Conservation (phyloP, 192 early-diverging fungal species). For the Coemansia sp. region DNA sequence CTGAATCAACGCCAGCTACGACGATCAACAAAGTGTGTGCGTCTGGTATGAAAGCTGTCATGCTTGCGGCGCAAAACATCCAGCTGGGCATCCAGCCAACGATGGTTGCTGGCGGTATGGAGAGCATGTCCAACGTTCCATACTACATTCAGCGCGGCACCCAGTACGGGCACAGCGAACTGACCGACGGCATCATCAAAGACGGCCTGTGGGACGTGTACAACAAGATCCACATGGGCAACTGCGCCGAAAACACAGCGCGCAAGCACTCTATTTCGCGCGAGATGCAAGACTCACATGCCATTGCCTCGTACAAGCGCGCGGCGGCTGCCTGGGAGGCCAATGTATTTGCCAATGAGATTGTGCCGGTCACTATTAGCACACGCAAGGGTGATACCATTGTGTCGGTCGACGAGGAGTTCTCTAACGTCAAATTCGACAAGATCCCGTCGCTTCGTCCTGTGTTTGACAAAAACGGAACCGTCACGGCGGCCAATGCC, state of each 20-base stretch:
- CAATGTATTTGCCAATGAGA: constrained; percentile 79
- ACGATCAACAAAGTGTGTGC: constrained; percentile 99
- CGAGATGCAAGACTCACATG: constrained; percentile 88
- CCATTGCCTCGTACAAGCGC: constrained; percentile 82
- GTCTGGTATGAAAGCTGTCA: constrained; percentile 96
- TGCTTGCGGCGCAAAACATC: constrained; percentile 85
- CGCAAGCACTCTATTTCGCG: constrained; percentile 81
- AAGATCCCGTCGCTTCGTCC: constrained; percentile 75
- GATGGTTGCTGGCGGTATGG: constrained; percentile 95
- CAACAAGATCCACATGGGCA: constrained; percentile 81
- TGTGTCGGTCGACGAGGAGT: constrained; percentile 89
- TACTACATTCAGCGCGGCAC: constrained; percentile 63
- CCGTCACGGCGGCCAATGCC: constrained; percentile 95
- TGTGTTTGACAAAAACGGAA: constrained; percentile 87
- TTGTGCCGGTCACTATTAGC: constrained; percentile 82
- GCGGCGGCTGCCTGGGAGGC: constrained; percentile 84
- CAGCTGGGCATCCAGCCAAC: constrained; percentile 73
- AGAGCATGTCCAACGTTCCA: constrained; percentile 94
- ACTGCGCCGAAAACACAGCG: constrained; percentile 85
- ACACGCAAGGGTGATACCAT: constrained; percentile 79
- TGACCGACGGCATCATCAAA: constrained; percentile 86
- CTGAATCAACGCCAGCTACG: constrained; percentile 82
- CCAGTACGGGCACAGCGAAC: constrained; percentile 78
- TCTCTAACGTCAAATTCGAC: constrained; percentile 88
- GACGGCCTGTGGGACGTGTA: constrained; percentile 98